Base-by-base conservation (phyloP, 495 filamentous ascomycete genomes). In the Penicillium chermesinum region DNA sequence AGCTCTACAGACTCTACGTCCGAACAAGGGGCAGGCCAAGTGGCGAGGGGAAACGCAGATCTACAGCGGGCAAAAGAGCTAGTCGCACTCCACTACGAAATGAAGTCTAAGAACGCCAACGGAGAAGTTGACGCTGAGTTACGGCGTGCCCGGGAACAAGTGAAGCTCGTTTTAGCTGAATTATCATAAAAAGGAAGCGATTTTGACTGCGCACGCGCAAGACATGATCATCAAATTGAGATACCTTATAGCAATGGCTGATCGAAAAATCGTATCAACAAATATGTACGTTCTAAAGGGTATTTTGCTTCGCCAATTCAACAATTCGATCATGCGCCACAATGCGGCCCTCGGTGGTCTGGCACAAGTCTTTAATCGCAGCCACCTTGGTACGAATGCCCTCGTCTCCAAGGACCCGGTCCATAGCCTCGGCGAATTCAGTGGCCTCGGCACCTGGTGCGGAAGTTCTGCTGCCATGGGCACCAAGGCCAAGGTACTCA, bases 1-100 rank as follows among this genome's bases (percentile, higher is more conserved):
- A 35, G 22, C n/a, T 25, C 33, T 2, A 12, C 34, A 12, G 21
- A 21, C 30, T 25, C 18, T n/a, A 44, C 35, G 30, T 32, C 1
- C 21, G 18, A 10, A 3, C 9, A 15, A 16, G 25, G 18, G 8
- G 44, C 10, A 1, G 20, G 15, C 15, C 40, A 51, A 51, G 14
- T 21, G 0, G 15, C 16, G 2, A 50, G 48, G 40, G 62, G 39
- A 48, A 44, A 64, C 13, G 42, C 61, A 13, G 77, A 82, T 38
- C 62, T 84, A 30, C 64, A 69, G 48, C 68, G 79, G 9, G 82
- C 79, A 33, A 79, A 73, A 42, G 78, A 83, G 44, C 66, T 85
- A 0, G 68, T 83, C 0, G 69, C 77, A 16, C 56, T 85, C 48
- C 81, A 85, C 57, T 73, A 80, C 38, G 65, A 65, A 47, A 66